Percentiles rank a stretch among this genome's conserved stretches.
These are phyloP conservation scores for Phyllosticta capitalensis DNA, from an alignment of 2,329 filamentous ascomycete species.

Conservation along the genomic window DNA sequence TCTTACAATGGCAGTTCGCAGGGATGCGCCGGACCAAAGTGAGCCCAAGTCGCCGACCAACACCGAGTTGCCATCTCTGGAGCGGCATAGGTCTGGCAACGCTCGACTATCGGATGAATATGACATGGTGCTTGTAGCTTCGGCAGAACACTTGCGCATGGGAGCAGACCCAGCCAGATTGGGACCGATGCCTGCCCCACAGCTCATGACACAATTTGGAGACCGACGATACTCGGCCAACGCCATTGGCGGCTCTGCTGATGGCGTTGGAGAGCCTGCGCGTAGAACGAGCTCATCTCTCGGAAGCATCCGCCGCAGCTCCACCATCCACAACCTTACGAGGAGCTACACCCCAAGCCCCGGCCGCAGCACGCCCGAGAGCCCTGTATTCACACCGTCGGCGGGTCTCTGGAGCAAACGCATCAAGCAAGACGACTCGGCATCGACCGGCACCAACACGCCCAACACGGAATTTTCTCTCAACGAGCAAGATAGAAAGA, in stretches of 20 bases:
- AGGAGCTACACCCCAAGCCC: conserved; percentile 17
- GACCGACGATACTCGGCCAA: conserved; percentile 18
- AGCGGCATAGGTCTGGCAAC: conserved; percentile 32
- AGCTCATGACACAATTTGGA: conserved; percentile 12
- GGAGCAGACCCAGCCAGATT: conserved; percentile 33
- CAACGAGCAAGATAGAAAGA: conserved; percentile 17
- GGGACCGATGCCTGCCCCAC: conserved; percentile 6
- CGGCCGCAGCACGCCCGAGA: conserved; percentile 16
- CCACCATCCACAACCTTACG: conserved; percentile 15
- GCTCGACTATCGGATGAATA: conserved; percentile 49
- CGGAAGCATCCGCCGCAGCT: conserved; percentile 31
- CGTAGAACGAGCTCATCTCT: conserved; percentile 27
- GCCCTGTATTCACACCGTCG: conserved; percentile 15
- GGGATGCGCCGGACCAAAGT: conserved; percentile 20
- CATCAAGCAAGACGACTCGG: conserved; percentile 14
- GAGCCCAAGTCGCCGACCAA: conserved; percentile 17
- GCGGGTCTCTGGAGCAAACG: conserved; percentile 32
- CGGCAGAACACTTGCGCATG: conserved; percentile 60
- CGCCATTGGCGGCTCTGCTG: conserved; percentile 15
- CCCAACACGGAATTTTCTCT: conserved; percentile 26
- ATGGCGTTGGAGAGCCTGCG: conserved; percentile 22
- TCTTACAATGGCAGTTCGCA: conserved; percentile 64
- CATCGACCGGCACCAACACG: conserved; percentile 16
- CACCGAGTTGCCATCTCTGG: conserved; percentile 13
- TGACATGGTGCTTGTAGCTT: conserved; percentile 65